Evolutionary conservation across 2,329 filamentous ascomycete genomes (phyloP).

Genomic region (Colletotrichum musicola): DNA sequence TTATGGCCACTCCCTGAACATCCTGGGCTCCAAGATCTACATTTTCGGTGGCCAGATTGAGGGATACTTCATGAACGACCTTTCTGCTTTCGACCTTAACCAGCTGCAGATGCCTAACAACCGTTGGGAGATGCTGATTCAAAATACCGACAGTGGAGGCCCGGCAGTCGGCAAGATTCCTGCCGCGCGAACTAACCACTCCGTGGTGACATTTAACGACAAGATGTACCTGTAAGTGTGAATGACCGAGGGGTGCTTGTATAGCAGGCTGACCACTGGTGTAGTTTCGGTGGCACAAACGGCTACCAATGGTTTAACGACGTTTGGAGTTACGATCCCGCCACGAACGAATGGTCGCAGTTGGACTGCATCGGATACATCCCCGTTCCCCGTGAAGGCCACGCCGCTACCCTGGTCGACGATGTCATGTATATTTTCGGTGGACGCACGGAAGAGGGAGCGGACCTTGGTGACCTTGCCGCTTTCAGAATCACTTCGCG

Average conservation of each 20-base stretch:
- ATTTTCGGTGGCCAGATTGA: constrained; percentile 98
- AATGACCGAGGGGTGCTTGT: not conserved
- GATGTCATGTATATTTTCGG: constrained; percentile 99
- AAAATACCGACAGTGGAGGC: constrained; percentile 75
- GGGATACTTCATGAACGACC: constrained; percentile 97
- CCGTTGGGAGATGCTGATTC: constrained; percentile 92
- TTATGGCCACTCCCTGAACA: constrained; percentile 97
- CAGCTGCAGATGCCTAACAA: constrained; percentile 92
- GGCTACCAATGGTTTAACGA: constrained; percentile 98
- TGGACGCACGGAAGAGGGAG: constrained; percentile 92
- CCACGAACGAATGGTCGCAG: constrained; percentile 85
- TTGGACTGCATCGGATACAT: constrained; percentile 98
- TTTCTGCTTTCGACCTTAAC: constrained; percentile 95
- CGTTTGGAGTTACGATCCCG: constrained; percentile 95
- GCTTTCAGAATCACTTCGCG: constrained; percentile 81
- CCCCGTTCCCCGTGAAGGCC: constrained; percentile 91
- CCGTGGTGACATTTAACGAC: constrained; percentile 91
- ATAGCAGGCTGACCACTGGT: constrained; percentile 32
- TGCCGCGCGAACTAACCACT: constrained; percentile 93
- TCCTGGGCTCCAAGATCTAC: constrained; percentile 95
- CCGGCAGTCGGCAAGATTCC: constrained; percentile 75
- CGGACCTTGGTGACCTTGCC: constrained; percentile 91
- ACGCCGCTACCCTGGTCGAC: constrained; percentile 91
- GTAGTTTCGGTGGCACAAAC: constrained; percentile 96
- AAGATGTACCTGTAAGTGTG: constrained; percentile 87